phyloP scores from a whole-genome alignment of 2,329 filamentous ascomycete genomes.

The Neurospora sp. region DNA sequence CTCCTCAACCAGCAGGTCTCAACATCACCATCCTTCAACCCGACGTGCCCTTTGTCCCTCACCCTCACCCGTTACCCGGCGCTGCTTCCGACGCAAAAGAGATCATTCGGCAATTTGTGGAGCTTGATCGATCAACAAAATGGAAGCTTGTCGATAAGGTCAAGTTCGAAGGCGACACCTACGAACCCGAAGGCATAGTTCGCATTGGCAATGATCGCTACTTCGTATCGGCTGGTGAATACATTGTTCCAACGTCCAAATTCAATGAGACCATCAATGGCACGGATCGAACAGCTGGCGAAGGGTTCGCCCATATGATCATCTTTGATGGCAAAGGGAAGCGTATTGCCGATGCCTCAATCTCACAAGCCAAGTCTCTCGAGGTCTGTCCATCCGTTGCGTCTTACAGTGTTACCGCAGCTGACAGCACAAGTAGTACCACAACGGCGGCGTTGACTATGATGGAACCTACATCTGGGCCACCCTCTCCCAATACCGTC shows the following conservation, averaged over 20 bases:
- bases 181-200: conserved; percentile 39
- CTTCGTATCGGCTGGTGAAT: conserved; percentile 35
- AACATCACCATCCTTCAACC: conserved; percentile 26
- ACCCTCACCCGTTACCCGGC: conserved; percentile 26
- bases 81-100: conserved; percentile 24
- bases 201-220: conserved; percentile 32
- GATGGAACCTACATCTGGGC: conserved; percentile 38
- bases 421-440: conserved; percentile 24
- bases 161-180: conserved; percentile 33
- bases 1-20: background rate
- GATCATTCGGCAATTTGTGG: conserved; percentile 27
- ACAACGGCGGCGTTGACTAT: conserved; percentile 38
- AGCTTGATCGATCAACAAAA: conserved; percentile 27
- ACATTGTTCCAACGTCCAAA: conserved; percentile 28
- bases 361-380: conserved; percentile 26
- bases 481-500: conserved; percentile 35
- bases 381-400: conserved; percentile 12
- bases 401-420: background rate
- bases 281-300: conserved; percentile 35
- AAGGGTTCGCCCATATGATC: conserved; percentile 34
- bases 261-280: conserved; percentile 37
- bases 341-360: conserved; percentile 32
- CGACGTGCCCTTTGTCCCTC: conserved; percentile 22
- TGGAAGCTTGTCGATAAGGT: conserved; percentile 34
- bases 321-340: conserved; percentile 33